Percentiles rank a stretch among this genome's conserved stretches.
Conservation (phyloP, 306 rosid genomes). For the Citrullus amarus region DNA sequence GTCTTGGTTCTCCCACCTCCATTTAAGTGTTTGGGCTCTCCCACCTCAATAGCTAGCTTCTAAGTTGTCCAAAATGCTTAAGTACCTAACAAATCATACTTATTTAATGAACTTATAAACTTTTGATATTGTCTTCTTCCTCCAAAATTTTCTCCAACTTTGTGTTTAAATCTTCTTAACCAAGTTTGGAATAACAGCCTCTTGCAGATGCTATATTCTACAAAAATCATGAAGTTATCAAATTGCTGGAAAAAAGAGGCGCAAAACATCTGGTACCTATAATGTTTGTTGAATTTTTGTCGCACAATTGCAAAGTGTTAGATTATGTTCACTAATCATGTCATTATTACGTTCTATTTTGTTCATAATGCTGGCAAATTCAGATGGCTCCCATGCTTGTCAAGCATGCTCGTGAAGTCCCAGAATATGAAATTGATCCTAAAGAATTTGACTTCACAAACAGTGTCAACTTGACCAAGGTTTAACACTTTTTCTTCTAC, state of each 20-base stretch:
- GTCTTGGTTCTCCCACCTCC: no score
- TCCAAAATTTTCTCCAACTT: no score
- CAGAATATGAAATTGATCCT: slow-evolving; percentile 83
- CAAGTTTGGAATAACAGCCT: slow-evolving; percentile 47
- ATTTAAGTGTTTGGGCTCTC: no score
- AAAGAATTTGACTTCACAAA: slow-evolving; percentile 77
- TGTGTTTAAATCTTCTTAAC: neutral
- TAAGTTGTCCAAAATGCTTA: no score
- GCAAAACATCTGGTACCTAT: slow-evolving; percentile 63
- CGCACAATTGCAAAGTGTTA: neutral
- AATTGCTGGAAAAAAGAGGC: slow-evolving; percentile 72
- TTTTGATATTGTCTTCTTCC: no score
- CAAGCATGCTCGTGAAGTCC: slow-evolving; percentile 65
- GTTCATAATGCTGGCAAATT: slow-evolving; percentile 9
- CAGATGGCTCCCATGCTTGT: slow-evolving; percentile 91
- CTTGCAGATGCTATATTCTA: slow-evolving; percentile 85
- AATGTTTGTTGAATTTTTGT: neutral
- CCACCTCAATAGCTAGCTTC: no score
- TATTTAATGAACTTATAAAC: no score
- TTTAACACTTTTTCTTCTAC: slow-evolving; percentile 1
- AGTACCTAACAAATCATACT: neutral
- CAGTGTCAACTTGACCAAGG: slow-evolving; percentile 75
- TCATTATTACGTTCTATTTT: neutral
- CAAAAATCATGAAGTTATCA: slow-evolving; percentile 56
- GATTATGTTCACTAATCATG: slow-evolving; percentile 2